Base-by-base conservation (phyloP, 495 filamentous ascomycete species). In the Daldinia vernicosa region DNA sequence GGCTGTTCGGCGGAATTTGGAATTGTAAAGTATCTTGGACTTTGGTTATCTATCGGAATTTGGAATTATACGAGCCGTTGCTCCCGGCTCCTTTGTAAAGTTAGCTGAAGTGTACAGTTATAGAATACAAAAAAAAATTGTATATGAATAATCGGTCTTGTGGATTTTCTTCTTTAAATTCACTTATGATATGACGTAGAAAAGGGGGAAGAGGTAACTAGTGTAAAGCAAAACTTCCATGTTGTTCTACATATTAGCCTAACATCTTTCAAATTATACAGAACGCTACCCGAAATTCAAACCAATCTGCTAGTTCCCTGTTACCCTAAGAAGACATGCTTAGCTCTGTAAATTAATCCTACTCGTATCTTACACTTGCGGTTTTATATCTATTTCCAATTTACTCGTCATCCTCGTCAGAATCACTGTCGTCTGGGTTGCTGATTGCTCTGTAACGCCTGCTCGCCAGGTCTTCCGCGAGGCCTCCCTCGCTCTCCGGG, bases 391-490 rank as follows among this genome's bases (percentile, higher is more conserved):
- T 7, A 4, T 30, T 53, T 30, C 15, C 24, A 17, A 9, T n/a
- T 61, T 56, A 74, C 15, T 74, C 54, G 12, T 80, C 82, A n/a
- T 79, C 27, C 0, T 56, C 80, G 28, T 81, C 79, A 7, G 78
- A 81, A 35, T 83, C 82, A 30, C 69, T 77, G 14, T 77, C 81
- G 30, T 83, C 82, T 4, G 79, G 78, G 66, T 83, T 58, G 66
- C 83, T 58, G 14, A 84, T 67, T 0, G 80, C 82, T 28, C 84
- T 71, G 58, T 83, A 84, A 27, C 84, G 57, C 19, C 86, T 74
- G 40, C 68, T 81, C 0, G 82, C 81, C 60, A 98, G 81, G 75
- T 99, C 94, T 69, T 95, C 92, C 76, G 94, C 93, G 24, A 98
- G 78, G 0, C 95, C 92, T 1, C 93, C 93, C 28, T 92, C 91